Evolutionary conservation across 2,329 filamentous ascomycete genomes (phyloP), one percentile per base, ranked within the genome.

Genomic region (Fusarium zealandicum): DNA sequence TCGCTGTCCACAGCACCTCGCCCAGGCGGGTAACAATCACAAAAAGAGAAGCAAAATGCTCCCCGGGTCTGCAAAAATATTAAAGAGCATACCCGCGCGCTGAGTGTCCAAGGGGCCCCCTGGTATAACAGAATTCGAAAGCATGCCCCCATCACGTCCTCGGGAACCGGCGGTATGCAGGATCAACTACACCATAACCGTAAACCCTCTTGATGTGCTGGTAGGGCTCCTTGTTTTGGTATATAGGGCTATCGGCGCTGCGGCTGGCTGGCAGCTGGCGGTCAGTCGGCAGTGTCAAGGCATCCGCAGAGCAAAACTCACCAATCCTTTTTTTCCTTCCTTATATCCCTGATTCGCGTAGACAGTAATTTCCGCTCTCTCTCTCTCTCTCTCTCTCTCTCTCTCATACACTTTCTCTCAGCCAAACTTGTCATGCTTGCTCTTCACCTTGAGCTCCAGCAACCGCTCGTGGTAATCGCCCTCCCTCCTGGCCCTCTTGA

Each of bases 381-480:
- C 6, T 14, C 18, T n/a, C n/a, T n/a, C n/a, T n/a, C n/a, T n/a
- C n/a, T n/a, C n/a, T n/a, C n/a, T n/a, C n/a, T n/a, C 7, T 37
- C 12, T 27, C 35, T 22, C 7, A 25, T 5, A 18, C 31, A 4
- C 13, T 11, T 16, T 73, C 59, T 11, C 17, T 73, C 59, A 76
- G 9, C 72, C 70, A 63, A 71, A 96, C 73, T 96, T 96, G 76
- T 96, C 92, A 75, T 96, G 93, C 77, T 96, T 96, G 50, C 87
- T 87, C 78, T 96, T 96, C 25, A 95, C 89, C 74, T 93, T 95
- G 49, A 97, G 79, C 75, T 96, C 88, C 61, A 98, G 75, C 68
- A 97, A 75, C 64, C 84, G 84, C 76, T 98, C 93, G 72, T 97
- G 90, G 71, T 95, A 97, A 71, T 93, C 88, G 1, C 95, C 95